Base-by-base conservation (phyloP, 768 basidiomycete genomes). In the Podaxis mareebaensis region DNA sequence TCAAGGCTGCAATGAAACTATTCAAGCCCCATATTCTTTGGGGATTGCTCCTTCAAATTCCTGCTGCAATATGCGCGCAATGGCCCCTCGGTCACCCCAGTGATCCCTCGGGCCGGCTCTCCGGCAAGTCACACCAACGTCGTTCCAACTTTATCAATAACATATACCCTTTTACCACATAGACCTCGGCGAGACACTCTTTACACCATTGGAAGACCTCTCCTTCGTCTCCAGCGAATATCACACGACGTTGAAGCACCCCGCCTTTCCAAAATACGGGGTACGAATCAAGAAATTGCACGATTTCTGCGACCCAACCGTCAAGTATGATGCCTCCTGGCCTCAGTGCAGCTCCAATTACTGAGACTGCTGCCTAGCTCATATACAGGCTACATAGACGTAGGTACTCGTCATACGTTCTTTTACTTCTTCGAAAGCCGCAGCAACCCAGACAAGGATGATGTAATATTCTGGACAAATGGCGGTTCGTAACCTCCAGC, bases 381-480 rank as follows among this genome's bases (percentile, higher is more conserved):
- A 1, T 90, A 85, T 70, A 87, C 86, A 0, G 88, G 88, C 4
- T 89, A 89, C 67, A 87, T 89, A 59, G 88, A 89, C 64, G 79
- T 87, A 51, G 77, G 85, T 68, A 78, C 85, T 4, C 79, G 86
- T 2, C 88, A 89, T 68, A 65, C 89, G 10, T 89, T 88, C 71
- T 91, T 92, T 78, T 90, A 90, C 77, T 91, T 92, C 72, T 92
- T 92, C 71, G 89, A 92, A 71, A 88, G 85, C 62, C 76, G 91
- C 55, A 82, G 73, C 58, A 76, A 87, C 64, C 87, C 88, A 4
- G 81, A 81, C 36, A 82, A 76, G 59, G 86, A 88, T 70, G 85
- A 86, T 68, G 82, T 88, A 7, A 84, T 87, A 10, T 83, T 87
- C 68, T 83, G 82, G 82, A 80, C 79, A 0, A 81, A 78, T 55